These are phyloP conservation scores for Monosporascus ibericus DNA, from an alignment of 2,329 filamentous ascomycete genomes.

Conservation along the genomic window DNA sequence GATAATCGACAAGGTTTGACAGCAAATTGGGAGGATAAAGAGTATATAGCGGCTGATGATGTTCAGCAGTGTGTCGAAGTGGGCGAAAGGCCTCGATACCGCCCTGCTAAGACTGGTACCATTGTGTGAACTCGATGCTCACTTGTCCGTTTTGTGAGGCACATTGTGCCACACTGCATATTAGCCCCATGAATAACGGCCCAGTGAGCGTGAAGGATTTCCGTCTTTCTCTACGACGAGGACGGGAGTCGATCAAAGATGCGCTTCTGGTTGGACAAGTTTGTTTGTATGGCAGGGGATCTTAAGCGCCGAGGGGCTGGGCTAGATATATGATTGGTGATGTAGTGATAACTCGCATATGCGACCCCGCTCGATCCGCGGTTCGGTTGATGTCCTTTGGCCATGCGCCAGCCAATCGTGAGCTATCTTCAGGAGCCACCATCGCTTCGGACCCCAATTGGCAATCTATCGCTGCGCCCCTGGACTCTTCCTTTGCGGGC, in stretches of 20 bases:
- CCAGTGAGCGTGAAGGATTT: constrained; percentile 25
- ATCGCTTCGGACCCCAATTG: constrained; percentile 11
- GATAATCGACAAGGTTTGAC: constrained; percentile 39
- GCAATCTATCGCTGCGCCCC: neutral
- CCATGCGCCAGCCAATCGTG: neutral
- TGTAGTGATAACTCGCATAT: constrained; percentile 9
- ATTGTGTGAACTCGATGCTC: constrained; percentile 33
- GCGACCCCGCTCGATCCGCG: constrained; percentile 17
- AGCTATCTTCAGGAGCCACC: constrained; percentile 8
- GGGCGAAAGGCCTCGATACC: constrained; percentile 21
- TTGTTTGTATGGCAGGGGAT: constrained; percentile 19
- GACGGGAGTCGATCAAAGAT: constrained; percentile 14
- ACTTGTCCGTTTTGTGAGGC: constrained; percentile 31
- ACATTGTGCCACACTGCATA: constrained; percentile 23
- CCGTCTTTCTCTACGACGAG: constrained; percentile 17
- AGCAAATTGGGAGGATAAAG: constrained; percentile 37
- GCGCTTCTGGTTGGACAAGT: constrained; percentile 24
- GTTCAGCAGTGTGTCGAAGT: constrained; percentile 35
- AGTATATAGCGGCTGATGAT: constrained; percentile 56
- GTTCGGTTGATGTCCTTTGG: constrained; percentile 3
- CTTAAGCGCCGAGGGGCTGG: constrained; percentile 24
- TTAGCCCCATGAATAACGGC: constrained; percentile 32
- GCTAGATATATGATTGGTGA: constrained; percentile 20
- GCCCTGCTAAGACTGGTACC: constrained; percentile 31
- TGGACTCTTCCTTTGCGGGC: neutral